phyloP scores from a whole-genome alignment of 805 yeast species.

The Candida verbasci region DNA sequence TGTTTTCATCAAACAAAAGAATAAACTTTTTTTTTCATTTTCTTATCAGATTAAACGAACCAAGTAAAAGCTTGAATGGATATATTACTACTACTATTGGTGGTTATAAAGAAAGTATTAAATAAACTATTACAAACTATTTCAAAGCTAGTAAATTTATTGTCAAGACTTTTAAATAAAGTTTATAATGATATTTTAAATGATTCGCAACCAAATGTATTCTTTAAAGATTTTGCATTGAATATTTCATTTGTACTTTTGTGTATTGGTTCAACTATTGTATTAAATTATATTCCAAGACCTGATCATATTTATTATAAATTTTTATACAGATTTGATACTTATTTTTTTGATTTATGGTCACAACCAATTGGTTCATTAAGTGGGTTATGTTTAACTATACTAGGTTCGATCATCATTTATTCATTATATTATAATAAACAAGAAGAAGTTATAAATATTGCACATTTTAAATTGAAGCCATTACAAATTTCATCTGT shows the following conservation, averaged over 20 bases:
- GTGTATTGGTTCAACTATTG: background rate
- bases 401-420: background rate
- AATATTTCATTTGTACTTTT: conserved; percentile 2
- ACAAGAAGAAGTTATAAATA: too few species aligned
- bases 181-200: conserved; percentile 4
- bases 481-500: conserved; percentile 3
- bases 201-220: background rate
- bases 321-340: conserved; percentile 7
- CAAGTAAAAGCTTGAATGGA: too few species aligned
- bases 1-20: conserved; percentile 1
- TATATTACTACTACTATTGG: too few species aligned
- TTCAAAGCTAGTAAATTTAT: background rate
- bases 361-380: conserved; percentile 4
- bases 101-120: background rate
- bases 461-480: background rate
- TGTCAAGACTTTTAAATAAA: background rate
- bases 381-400: conserved; percentile 4
- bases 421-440: conserved; percentile 1
- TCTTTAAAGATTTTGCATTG: conserved; percentile 2
- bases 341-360: conserved; percentile 8
- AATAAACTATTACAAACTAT: background rate
- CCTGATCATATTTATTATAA: conserved; percentile 7
- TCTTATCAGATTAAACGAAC: background rate
- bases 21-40: too few species aligned
- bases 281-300: conserved; percentile 7